Evolutionary conservation across 164 flowering plant genomes (phyloP).

Genomic region (Houttuynia cordata): DNA sequence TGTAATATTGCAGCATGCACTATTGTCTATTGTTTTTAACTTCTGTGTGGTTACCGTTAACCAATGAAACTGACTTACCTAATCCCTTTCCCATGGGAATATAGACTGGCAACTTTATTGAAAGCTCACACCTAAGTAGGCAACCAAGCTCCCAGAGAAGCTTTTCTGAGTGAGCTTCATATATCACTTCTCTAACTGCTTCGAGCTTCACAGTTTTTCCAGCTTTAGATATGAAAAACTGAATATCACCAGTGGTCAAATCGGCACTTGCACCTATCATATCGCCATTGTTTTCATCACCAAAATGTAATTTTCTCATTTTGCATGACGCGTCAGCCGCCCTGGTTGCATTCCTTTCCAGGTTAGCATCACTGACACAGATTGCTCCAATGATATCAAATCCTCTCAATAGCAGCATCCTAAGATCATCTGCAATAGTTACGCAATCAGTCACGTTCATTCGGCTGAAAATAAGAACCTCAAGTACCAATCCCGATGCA

Average conservation of each 20-base stretch:
- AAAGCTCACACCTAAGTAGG: constrained; percentile 51
- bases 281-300: constrained; percentile 11
- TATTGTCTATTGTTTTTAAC: too few species aligned
- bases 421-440: constrained; percentile 43
- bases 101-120: constrained; percentile 56
- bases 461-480: not conserved
- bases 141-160: constrained; percentile 75
- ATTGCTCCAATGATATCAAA: constrained; percentile 67
- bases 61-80: not conserved
- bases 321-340: constrained; percentile 37
- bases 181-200: constrained; percentile 26
- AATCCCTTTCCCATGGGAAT: constrained; percentile 21
- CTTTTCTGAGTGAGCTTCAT: constrained; percentile 50
- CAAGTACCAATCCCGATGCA: not conserved
- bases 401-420: constrained; percentile 45
- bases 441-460: not conserved
- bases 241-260: constrained; percentile 20
- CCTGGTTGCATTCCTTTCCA: constrained; percentile 27
- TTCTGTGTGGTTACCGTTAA: too few species aligned
- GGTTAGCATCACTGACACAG: constrained; percentile 14
- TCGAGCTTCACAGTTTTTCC: constrained; percentile 22
- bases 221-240: constrained; percentile 31
- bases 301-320: constrained; percentile 26
- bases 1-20: too few species aligned
- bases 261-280: constrained; percentile 58